These are phyloP conservation scores for Emericellopsis cladophorae DNA, from an alignment of 2,329 filamentous ascomycete genomes.

Conservation along the genomic window DNA sequence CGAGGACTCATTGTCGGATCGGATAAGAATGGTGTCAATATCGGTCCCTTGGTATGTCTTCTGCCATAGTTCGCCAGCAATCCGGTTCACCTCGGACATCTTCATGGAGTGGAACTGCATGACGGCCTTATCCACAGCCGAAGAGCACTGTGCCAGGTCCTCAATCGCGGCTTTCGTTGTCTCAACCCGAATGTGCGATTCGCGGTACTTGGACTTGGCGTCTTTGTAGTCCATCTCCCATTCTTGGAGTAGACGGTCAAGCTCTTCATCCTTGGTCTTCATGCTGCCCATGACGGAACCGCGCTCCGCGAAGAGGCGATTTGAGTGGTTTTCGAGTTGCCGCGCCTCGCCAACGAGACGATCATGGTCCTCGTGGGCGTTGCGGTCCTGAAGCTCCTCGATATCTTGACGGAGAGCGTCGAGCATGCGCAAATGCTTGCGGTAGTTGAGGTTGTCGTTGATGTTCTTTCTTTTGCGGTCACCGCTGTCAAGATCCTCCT, in stretches of 20 bases:
- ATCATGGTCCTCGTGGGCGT: slow-evolving; percentile 72
- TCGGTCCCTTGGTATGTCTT: slow-evolving; percentile 94
- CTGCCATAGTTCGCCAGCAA: slow-evolving; percentile 93
- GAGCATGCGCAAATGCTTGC: slow-evolving; percentile 59
- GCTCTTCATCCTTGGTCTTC: slow-evolving; percentile 73
- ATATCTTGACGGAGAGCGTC: slow-evolving; percentile 59
- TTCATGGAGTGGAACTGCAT: slow-evolving; percentile 95
- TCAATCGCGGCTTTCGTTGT: slow-evolving; percentile 90
- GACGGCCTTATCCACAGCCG: slow-evolving; percentile 86
- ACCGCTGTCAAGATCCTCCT: slow-evolving; percentile 64
- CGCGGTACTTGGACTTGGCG: slow-evolving; percentile 67
- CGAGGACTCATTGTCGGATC: slow-evolving; percentile 71
- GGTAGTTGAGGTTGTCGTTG: slow-evolving; percentile 75
- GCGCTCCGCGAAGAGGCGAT: slow-evolving; percentile 58
- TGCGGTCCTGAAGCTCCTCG: slow-evolving; percentile 58
- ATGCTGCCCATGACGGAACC: slow-evolving; percentile 65
- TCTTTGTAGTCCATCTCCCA: slow-evolving; percentile 82
- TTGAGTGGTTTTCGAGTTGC: slow-evolving; percentile 53
- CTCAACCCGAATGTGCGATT: slow-evolving; percentile 78
- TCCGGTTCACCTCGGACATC: slow-evolving; percentile 96
- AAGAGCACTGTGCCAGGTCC: slow-evolving; percentile 70
- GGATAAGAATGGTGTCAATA: slow-evolving; percentile 91
- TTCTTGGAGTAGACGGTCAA: slow-evolving; percentile 59
- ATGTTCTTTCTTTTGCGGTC: slow-evolving; percentile 80
- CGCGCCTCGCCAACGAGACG: slow-evolving; percentile 59